A percentile compares a stretch with the other conserved stretches of the same genome.
Conservation (phyloP, 371 early-diverging fungal species). For the Mycotypha africana region DNA sequence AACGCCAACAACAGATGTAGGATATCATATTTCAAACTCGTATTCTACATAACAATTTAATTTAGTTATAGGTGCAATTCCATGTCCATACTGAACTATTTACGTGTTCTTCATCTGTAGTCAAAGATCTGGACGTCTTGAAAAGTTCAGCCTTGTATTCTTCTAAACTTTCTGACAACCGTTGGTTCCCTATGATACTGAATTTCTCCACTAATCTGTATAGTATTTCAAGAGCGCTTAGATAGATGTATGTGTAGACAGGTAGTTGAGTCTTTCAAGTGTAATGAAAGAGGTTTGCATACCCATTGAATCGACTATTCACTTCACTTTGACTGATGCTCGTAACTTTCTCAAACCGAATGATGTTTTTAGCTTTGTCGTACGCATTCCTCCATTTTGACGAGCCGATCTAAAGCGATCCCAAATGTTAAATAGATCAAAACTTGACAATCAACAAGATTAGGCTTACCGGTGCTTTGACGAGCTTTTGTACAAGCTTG, state of each 20-base stretch:
- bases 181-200: constrained; percentile 8
- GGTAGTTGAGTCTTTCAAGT: background rate
- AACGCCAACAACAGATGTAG: constrained; percentile 8
- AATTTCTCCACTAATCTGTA: constrained; percentile 13
- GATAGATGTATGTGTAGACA: too few relatives aligned
- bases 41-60: constrained; percentile 2
- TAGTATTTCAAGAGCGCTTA: background rate
- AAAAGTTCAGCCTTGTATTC: constrained; percentile 1
- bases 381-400: constrained; percentile 1
- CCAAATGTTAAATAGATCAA: background rate
- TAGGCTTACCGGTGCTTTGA: background rate
- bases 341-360: constrained; percentile 13
- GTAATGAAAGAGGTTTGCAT: background rate
- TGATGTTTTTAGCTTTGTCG: constrained; percentile 7
- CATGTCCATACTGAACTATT: background rate
- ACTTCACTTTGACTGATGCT: constrained; percentile 19
- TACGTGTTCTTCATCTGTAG: constrained; percentile 3
- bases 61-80: background rate
- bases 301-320: constrained; percentile 11
- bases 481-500: constrained; percentile 1
- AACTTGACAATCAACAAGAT: background rate
- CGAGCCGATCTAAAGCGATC: background rate
- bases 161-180: constrained; percentile 6
- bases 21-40: constrained; percentile 17
- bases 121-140: background rate